Conservation (phyloP, 225 moss, liverwort and hornwort species). For the Pleurozium schreberi region DNA sequence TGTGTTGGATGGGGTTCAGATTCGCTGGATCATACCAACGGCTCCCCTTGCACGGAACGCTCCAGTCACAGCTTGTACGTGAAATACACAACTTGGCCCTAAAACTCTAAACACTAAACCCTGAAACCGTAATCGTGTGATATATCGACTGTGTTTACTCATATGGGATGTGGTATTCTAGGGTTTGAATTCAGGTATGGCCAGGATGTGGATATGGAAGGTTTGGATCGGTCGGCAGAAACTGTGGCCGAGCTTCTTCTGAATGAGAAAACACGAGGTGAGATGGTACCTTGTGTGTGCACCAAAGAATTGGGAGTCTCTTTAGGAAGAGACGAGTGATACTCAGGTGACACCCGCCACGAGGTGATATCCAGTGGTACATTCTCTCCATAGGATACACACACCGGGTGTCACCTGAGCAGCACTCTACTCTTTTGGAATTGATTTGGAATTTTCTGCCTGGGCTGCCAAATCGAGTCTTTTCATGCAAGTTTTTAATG, state of each 20-base stretch:
- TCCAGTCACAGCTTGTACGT: constrained; percentile 47
- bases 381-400: background rate
- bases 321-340: background rate
- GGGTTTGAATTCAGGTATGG: constrained; percentile 55
- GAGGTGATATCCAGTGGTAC: background rate
- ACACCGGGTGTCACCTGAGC: background rate
- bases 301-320: background rate
- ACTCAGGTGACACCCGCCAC: background rate
- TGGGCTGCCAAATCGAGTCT: background rate
- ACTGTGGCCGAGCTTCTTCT: constrained; percentile 30
- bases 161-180: constrained; percentile 4
- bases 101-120: background rate
- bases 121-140: background rate
- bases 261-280: constrained; percentile 32
- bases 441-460: background rate
- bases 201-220: constrained; percentile 39
- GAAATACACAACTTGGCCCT: background rate
- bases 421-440: background rate
- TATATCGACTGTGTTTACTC: background rate
- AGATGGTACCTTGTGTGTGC: background rate
- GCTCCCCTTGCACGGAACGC: constrained; percentile 44
- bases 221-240: constrained; percentile 44
- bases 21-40: constrained; percentile 52
- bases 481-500: background rate
- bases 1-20: constrained; percentile 23